Evolutionary conservation across 2,329 filamentous ascomycete genomes (phyloP), one percentile per base, ranked within the genome.

Genomic region (Nigrospora sphaerica): DNA sequence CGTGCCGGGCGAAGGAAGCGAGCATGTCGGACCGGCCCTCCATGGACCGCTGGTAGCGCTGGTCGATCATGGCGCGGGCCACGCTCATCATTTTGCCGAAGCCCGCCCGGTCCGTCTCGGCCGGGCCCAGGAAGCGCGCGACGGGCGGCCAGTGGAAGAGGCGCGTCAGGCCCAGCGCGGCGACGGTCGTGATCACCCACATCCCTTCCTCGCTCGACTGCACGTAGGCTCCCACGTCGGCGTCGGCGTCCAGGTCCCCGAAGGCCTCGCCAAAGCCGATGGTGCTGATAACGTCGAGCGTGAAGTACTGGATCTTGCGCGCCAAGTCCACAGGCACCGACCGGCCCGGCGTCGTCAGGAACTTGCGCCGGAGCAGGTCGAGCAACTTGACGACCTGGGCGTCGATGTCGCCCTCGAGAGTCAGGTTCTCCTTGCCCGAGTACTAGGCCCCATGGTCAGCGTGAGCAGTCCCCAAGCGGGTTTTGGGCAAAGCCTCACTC

Each of bases 241-340:
- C 59, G 51, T 74, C 66, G 1, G 59, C 54, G 13, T 62, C 60
- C 4, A 74, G 53, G 49, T 68, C 69, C 12, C 71, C 71, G 47
- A 74, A 73, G 2, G 62, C 57, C 33, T 67, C 53, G 12, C 73
- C 73, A 17, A 75, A 69, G 2, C 69, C 70, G 12, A 78, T 50
- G 32, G 66, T 65, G 35, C 67, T 72, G 39, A 78, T 72, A 13
- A 73, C 67, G 49, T 78, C 75, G 2, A 77, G 57, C 1, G 72
- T 14, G 16, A 37, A 17, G 42, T 44, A 44, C 33, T 44, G 42
- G 14, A 44, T 33, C 23, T 10, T 3, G 33, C 34, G 42, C 19
- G 40, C 3, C 40, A 23, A 23, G 4, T n/a, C 34, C 12, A 42
- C 32, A 16, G 13, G 13, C 3, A 14, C 16, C 19, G 19, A 35